phyloP scores from a whole-genome alignment of 2,329 filamentous ascomycete genomes.

The Pseudogymnoascus pannorum region DNA sequence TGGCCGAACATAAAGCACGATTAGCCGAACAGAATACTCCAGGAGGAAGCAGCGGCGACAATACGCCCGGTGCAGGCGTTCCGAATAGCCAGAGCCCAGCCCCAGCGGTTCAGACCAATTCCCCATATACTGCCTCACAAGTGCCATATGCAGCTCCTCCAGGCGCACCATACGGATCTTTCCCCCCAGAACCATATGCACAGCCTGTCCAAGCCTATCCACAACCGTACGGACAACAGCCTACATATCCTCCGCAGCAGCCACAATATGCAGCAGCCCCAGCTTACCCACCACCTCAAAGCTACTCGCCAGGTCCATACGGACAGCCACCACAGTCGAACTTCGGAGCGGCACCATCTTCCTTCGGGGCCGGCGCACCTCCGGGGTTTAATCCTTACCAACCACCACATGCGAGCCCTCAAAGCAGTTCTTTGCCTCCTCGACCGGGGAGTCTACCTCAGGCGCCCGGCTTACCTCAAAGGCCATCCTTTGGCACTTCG shows the following conservation, averaged over 20 bases:
- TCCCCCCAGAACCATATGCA: constrained; percentile 29
- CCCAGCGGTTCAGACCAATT: constrained; percentile 33
- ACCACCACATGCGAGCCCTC: constrained; percentile 34
- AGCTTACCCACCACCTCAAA: constrained; percentile 26
- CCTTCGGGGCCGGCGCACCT: constrained; percentile 35
- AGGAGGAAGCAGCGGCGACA: constrained; percentile 49
- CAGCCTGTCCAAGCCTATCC: constrained; percentile 36
- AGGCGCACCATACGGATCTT: constrained; percentile 29
- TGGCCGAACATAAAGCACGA: constrained; percentile 69
- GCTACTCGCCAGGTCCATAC: constrained; percentile 26
- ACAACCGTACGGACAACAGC: constrained; percentile 32
- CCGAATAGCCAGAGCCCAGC: constrained; percentile 41
- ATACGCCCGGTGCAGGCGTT: constrained; percentile 37
- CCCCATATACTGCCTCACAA: constrained; percentile 24
- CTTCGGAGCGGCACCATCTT: constrained; percentile 25
- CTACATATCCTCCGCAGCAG: constrained; percentile 27
- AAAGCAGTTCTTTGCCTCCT: constrained; percentile 35
- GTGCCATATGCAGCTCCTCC: constrained; percentile 2
- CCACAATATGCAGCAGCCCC: constrained; percentile 29
- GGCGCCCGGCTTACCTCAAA: constrained; percentile 51
- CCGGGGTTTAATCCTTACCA: constrained; percentile 37
- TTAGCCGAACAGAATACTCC: constrained; percentile 52
- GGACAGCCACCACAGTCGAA: constrained; percentile 21
- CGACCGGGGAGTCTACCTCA: constrained; percentile 44
- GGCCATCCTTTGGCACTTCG: constrained; percentile 48